phyloP scores from a whole-genome alignment of 495 filamentous ascomycete genomes.

The Aspergillus haitiensis region DNA sequence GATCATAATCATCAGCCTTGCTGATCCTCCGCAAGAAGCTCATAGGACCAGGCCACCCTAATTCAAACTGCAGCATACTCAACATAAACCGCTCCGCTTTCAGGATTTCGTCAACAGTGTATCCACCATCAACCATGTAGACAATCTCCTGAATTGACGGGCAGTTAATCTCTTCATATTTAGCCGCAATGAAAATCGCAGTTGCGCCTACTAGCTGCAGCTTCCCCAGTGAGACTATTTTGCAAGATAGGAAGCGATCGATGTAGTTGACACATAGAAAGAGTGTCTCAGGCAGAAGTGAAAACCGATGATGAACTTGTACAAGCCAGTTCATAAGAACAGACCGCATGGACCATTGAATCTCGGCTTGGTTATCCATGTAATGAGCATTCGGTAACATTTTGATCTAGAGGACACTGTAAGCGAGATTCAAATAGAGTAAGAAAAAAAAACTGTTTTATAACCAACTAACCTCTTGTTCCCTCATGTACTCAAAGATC shows the following conservation, averaged over 20 bases:
- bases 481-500: constrained; percentile 87
- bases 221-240: constrained; percentile 91
- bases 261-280: constrained; percentile 95
- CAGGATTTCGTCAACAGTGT: constrained; percentile 84
- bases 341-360: constrained; percentile 98
- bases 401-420: constrained; percentile 53
- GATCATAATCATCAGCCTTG: constrained; percentile 97
- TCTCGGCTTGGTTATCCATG: constrained; percentile 96
- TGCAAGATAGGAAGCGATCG: constrained; percentile 92
- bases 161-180: constrained; percentile 98
- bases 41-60: constrained; percentile 98
- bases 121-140: constrained; percentile 96
- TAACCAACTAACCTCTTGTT: constrained; percentile 72
- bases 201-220: constrained; percentile 95
- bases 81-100: constrained; percentile 99
- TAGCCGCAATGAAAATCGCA: constrained; percentile 92
- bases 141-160: constrained; percentile 93
- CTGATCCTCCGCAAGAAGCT: constrained; percentile 95
- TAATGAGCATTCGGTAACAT: constrained; percentile 88
- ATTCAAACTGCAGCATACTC: constrained; percentile 88
- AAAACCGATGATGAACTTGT: constrained; percentile 91
- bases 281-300: constrained; percentile 87
- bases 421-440: constrained; percentile 15
- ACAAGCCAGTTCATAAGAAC: constrained; percentile 98
- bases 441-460: no score